A percentile compares a stretch with the other conserved stretches of the same genome.
phyloP scores from a whole-genome alignment of 805 yeast species.

The Blastobotrys peoriensis region DNA sequence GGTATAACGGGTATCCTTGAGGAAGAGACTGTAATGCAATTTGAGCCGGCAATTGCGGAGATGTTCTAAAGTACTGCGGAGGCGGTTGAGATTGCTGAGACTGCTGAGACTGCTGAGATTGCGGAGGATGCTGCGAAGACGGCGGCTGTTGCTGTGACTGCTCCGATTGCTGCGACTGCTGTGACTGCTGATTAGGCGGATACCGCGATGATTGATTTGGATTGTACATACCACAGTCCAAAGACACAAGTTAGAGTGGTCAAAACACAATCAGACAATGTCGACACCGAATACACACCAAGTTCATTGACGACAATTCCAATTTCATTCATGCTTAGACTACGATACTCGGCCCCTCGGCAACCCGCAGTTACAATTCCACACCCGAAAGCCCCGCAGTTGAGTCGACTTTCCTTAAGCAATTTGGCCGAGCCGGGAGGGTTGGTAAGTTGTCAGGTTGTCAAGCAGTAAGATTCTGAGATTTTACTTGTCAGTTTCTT shows the following conservation, averaged over 20 bases:
- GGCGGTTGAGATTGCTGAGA: conserved; percentile 10
- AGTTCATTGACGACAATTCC: neutral
- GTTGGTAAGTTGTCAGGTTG: too few species aligned
- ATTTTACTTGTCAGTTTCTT: too few species aligned
- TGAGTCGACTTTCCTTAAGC: too few species aligned
- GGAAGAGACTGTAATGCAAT: neutral
- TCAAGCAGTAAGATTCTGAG: too few species aligned
- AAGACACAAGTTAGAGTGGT: too few species aligned
- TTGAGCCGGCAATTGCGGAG: neutral
- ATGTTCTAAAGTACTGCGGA: neutral
- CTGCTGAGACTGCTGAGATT: conserved; percentile 1
- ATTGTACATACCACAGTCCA: neutral
- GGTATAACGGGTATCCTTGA: conserved; percentile 9
- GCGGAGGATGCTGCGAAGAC: conserved; percentile 13
- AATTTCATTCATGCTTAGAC: neutral
- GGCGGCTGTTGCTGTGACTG: conserved; percentile 14
- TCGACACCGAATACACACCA: neutral
- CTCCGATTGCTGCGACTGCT: conserved; percentile 12
- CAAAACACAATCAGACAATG: too few species aligned
- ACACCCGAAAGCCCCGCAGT: too few species aligned
- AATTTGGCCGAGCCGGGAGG: too few species aligned
- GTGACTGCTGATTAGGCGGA: conserved; percentile 12
- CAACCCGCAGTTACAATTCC: too few species aligned
- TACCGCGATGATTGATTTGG: neutral
- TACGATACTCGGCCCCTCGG: too few species aligned